These are phyloP conservation scores for Groenewaldozyma sp. DNA, from an alignment of 1,139 yeast species.

Conservation along the genomic window DNA sequence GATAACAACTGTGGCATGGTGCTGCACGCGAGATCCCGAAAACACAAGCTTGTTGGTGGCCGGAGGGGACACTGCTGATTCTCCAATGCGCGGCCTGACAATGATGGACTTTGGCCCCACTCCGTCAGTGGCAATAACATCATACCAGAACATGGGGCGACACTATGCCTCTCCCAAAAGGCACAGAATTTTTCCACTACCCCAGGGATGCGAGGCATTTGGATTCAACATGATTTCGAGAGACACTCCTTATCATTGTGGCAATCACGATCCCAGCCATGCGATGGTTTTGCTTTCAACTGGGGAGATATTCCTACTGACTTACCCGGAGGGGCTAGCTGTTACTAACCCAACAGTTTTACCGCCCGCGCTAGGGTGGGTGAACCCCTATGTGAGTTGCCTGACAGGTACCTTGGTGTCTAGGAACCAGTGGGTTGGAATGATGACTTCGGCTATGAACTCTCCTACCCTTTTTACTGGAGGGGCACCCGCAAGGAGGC, in stretches of 20 bases:
- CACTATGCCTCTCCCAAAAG: slow-evolving; percentile 62
- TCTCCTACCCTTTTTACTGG: slow-evolving; percentile 46
- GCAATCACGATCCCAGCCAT: slow-evolving; percentile 37
- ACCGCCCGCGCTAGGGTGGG: slow-evolving; percentile 73
- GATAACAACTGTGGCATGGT: slow-evolving; percentile 49
- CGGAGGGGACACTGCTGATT: slow-evolving; percentile 50
- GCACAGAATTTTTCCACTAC: slow-evolving; percentile 46
- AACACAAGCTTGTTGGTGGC: slow-evolving; percentile 62
- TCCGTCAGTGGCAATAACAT: slow-evolving; percentile 67
- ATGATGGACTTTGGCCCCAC: slow-evolving; percentile 74
- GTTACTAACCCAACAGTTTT: slow-evolving; percentile 51
- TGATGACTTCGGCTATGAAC: slow-evolving; percentile 42
- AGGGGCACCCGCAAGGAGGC: slow-evolving; percentile 57
- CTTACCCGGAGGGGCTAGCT: slow-evolving; percentile 47
- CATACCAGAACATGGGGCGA: slow-evolving; percentile 72
- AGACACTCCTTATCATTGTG: slow-evolving; percentile 36
- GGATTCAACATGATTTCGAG: slow-evolving; percentile 46
- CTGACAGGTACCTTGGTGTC: slow-evolving; percentile 49
- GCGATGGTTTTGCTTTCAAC: slow-evolving; percentile 49
- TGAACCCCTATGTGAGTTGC: slow-evolving; percentile 61
- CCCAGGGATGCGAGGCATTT: slow-evolving; percentile 34
- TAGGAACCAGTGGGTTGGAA: slow-evolving; percentile 66
- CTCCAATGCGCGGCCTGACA: slow-evolving; percentile 47
- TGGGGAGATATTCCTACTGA: slow-evolving; percentile 47
- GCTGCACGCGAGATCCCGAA: slow-evolving; percentile 74